These are phyloP conservation scores for Axilococcus clingmanii DNA, from an alignment of 139 green algal species.

Conservation along the genomic window DNA sequence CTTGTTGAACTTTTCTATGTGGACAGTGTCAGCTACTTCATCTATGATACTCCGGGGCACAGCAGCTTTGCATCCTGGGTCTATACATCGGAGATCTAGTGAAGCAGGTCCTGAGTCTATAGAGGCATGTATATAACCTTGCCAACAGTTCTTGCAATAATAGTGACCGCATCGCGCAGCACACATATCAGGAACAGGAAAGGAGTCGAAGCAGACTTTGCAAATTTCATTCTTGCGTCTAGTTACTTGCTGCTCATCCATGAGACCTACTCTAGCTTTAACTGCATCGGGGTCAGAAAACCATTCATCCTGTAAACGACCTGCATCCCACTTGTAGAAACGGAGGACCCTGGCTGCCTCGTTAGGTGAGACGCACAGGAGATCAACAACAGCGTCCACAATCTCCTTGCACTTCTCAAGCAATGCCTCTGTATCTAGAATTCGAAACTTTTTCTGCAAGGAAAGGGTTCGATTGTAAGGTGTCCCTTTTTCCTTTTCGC, in stretches of 20 bases:
- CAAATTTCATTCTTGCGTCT: slow-evolving; percentile 33
- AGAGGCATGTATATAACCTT: slow-evolving; percentile 40
- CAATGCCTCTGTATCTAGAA: neutral
- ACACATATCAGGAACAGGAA: slow-evolving; percentile 33
- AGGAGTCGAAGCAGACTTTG: slow-evolving; percentile 87
- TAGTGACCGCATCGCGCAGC: slow-evolving; percentile 52
- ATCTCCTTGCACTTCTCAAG: neutral
- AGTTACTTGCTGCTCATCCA: slow-evolving; percentile 23
- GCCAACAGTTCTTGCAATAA: slow-evolving; percentile 71
- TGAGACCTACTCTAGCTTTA: slow-evolving; percentile 52
- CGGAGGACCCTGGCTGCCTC: neutral
- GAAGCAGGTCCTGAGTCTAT: slow-evolving; percentile 38
- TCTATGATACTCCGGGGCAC: slow-evolving; percentile 30
- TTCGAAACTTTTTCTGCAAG: too few species aligned
- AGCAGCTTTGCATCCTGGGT: slow-evolving; percentile 39
- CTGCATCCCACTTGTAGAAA: slow-evolving; percentile 53
- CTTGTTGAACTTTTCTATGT: slow-evolving; percentile 36
- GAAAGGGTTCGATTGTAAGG: too few species aligned
- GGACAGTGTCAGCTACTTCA: slow-evolving; percentile 12
- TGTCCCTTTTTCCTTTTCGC: too few species aligned
- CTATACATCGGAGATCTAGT: slow-evolving; percentile 59
- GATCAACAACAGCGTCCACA: neutral
- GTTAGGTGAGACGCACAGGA: neutral
- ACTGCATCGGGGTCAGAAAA: slow-evolving; percentile 73
- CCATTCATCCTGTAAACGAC: slow-evolving; percentile 78